Base-by-base conservation (phyloP, 192 early-diverging fungal genomes). In the Oehlia diaphana region DNA sequence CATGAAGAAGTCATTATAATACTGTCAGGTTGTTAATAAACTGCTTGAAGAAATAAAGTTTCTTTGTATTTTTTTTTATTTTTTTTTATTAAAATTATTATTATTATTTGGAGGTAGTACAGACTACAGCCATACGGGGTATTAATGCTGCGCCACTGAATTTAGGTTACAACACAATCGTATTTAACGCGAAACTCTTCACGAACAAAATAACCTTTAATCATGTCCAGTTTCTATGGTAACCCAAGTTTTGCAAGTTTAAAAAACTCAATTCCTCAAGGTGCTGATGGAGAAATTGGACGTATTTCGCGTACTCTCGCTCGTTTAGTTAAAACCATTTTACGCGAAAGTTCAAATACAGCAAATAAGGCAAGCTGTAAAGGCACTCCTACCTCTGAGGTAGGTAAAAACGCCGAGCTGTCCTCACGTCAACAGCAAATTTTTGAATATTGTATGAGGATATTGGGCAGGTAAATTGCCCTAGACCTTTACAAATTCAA, bases 381-480 rank as follows among this genome's bases (percentile, higher is more conserved):
- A 47, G 75, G 33, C 6, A 39, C 9, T 14, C 16, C 14, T 5
- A 26, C 1, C 8, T 26, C 9, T 39, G 37, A 62, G 7, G 2
- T 67, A 21, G 64, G 12, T 3, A 64, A 78, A 19, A 37, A 23
- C 42, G n/a, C 21, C 8, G 47, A 31, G 21, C 9, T 78, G 44
- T 26, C 65, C 53, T 5, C 49, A 39, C 63, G 23, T 23, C 62
- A 78, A n/a, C 76, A 68, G 49, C 65, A 69, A 68, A 78, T 39
- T 19, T 68, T 68, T 5, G 76, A 78, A 14, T 78, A 68, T 69
- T 78, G 76, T 33, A 69, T 68, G 39, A 39, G 65, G n/a, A 78
- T 78, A 68, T 69, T 78, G 42, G 47, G 76, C 35, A 78, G 76
- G 76, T 78, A 26, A 39, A 28, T 65, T 61, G 31, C 26, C 35